Evolutionary conservation across 2,329 filamentous ascomycete genomes (phyloP), one percentile per base, ranked within the genome.

Genomic region (Fusarium temperatum): DNA sequence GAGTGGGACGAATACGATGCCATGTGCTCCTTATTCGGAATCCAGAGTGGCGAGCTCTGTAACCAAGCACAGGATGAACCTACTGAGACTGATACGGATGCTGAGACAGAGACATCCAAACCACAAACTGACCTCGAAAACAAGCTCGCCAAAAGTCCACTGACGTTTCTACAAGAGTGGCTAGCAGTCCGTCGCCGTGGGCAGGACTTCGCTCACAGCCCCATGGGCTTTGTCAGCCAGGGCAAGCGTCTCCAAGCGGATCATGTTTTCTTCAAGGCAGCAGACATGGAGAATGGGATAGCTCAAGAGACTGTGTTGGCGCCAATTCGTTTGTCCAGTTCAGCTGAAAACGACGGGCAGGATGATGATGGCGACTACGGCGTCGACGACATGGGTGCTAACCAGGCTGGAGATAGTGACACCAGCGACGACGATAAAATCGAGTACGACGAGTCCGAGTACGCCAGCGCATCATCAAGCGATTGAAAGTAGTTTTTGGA

Each of bases 151-250:
- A 54, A 72, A 26, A 77, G 82, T 26, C 85, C 85, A 0, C 70
- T 85, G 10, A 81, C 78, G 0, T 90, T 89, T 74, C 74, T 91
- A 1, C 83, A 87, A 28, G 89, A 91, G 51, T 91, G 89, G 89
- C 80, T 91, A 2, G 81, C 86, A 0, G 67, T 89, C 0, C 83
- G 87, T 2, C 85, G 89, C 3, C 87, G 87, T 42, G 86, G 86
- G 0, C 88, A 90, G 63, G 89, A 91, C 66, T 85, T 91, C 58
- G 75, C 84, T 20, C 87, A 90, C 32, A 91, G 88, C 0, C 89
- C 89, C 0, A 90, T 91, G 85, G 89, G 89, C 0, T 88, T 87
- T 73, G 63, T 91, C 9, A 86, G 85, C 6, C 86, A 87, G 18
- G 87, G 88, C 18, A 88, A 87, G 67, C 76, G 81, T 1, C 80